Conservation (phyloP, 1,139 yeast species). For the Kodamaea derodonti region DNA sequence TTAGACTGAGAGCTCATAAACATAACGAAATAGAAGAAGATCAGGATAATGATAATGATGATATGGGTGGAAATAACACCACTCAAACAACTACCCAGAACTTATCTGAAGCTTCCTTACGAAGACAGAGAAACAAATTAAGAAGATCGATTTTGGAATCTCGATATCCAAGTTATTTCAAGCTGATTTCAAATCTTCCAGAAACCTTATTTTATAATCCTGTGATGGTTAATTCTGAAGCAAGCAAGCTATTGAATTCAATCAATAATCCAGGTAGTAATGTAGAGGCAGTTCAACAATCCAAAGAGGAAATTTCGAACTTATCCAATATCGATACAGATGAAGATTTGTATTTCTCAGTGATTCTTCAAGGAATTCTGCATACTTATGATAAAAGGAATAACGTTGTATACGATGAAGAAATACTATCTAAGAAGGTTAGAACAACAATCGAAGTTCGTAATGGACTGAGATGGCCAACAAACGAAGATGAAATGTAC, state of each 20-base stretch:
- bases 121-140: slow-evolving; percentile 31
- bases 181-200: slow-evolving; percentile 32
- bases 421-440: slow-evolving; percentile 8
- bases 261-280: slow-evolving; percentile 12
- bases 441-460: slow-evolving; percentile 35
- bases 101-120: slow-evolving; percentile 32
- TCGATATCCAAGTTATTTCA: slow-evolving; percentile 38
- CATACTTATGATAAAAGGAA: slow-evolving; percentile 16
- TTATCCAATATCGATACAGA: slow-evolving; percentile 31
- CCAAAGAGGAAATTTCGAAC: slow-evolving; percentile 18
- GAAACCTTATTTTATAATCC: slow-evolving; percentile 37
- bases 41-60: slow-evolving; percentile 44
- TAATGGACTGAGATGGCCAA: slow-evolving; percentile 43
- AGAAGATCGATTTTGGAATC: slow-evolving; percentile 30
- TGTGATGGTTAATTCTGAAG: slow-evolving; percentile 29
- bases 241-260: slow-evolving; percentile 22
- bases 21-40: slow-evolving; percentile 24
- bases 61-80: slow-evolving; percentile 21
- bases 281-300: slow-evolving; percentile 13
- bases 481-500: slow-evolving; percentile 26
- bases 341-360: slow-evolving; percentile 39
- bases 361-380: slow-evolving; percentile 26
- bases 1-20: slow-evolving; percentile 18
- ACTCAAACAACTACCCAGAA: slow-evolving; percentile 11
- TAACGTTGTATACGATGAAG: slow-evolving; percentile 7